Base-by-base conservation (phyloP, 1,284 basidiomycete species). In the Cutaneotrichosporon dermatis region DNA sequence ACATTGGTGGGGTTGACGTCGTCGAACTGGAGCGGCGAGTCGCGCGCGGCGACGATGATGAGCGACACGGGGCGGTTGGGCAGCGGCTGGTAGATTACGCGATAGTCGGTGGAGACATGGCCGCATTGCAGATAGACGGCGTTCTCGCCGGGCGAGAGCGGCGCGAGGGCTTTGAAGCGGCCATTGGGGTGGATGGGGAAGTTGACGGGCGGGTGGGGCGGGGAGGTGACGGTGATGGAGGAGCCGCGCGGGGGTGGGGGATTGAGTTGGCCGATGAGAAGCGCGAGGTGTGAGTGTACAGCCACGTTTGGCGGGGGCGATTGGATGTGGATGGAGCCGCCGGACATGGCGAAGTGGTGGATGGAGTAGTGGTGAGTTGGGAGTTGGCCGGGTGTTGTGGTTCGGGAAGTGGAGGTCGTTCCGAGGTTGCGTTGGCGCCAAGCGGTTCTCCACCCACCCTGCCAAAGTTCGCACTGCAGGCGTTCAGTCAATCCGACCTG, bases 1-100 rank as follows among this genome's bases (percentile, higher is more conserved):
- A 51, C 4, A 33, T 16, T 55, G 9, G 58, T 51, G 11, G 35
- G 53, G 11, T 36, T 13, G 8, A 55, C 54, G 15, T 59, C 58
- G 58, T 59, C 58, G 43, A 50, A 59, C 2, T n/a, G 7, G n/a
- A 55, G 41, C 5, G 34, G 48, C 37, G 58, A 59, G 53, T 59
- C 53, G 16, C 53, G 48, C 7, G 35, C 58, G 0, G 49, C 53
- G 10, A 59, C 43, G 16, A 59, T 50, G 41, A 55, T 54, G n/a
- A 59, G 58, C 25, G n/a, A 6, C 13, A 59, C 46, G 10, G 53
- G 48, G 10, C 34, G 48, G 36, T 55, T 55, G n/a, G 40, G 41
- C 35, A 43, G 58, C 4, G 53, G 53, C 43, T 40, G 46, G 36
- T 55, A 59, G 7, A 48, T 8, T 8, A 59, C 35, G 42, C 41